Conservation (phyloP, 139 green algal genomes). For the Mesotaenium endlicherianum region DNA sequence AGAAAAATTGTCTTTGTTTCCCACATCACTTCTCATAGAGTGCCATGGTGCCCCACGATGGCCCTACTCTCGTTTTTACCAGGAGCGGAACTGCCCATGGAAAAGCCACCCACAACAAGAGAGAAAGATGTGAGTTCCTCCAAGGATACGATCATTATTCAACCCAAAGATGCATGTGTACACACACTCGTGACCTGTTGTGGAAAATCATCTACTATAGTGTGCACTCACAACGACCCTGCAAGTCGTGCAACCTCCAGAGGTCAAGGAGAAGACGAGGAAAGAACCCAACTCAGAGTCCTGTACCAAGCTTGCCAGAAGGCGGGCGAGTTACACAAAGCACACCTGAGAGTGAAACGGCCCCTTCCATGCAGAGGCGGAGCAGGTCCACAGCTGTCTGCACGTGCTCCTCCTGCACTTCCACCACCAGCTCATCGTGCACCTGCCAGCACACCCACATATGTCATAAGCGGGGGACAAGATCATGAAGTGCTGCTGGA, state of each 20-base stretch:
- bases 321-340: background rate
- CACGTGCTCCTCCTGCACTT: conserved; percentile 2
- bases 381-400: background rate
- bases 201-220: background rate
- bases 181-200: too few species aligned
- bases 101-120: background rate
- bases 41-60: conserved; percentile 29
- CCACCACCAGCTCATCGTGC: conserved; percentile 38
- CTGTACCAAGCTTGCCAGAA: background rate
- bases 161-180: too few species aligned
- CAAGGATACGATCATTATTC: too few species aligned
- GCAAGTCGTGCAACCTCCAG: background rate
- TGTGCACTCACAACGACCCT: background rate
- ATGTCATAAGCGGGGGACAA: background rate
- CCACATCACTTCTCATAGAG: conserved; percentile 6
- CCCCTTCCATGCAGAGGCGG: conserved; percentile 24
- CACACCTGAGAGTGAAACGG: conserved; percentile 2
- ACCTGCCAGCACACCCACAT: conserved; percentile 22
- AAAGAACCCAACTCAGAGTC: background rate
- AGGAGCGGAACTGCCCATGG: conserved; percentile 2
- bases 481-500: too few species aligned
- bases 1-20: background rate
- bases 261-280: background rate
- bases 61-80: conserved; percentile 27
- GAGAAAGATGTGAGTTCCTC: background rate